Base-by-base conservation (phyloP, 2,329 filamentous ascomycete genomes). In the Thermochaetoides dissita region DNA sequence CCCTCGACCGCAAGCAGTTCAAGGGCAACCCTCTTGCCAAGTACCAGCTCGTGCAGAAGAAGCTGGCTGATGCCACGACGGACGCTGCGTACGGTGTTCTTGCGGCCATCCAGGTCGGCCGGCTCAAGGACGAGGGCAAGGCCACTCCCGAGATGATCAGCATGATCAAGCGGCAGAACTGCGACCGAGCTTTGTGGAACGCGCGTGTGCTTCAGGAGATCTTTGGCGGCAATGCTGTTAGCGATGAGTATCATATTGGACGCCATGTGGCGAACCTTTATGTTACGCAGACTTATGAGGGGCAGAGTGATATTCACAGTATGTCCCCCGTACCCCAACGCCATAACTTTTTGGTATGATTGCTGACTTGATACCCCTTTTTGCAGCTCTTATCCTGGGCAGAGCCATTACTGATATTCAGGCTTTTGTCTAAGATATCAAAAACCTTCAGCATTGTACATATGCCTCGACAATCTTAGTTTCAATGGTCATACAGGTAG, bases 1-100 rank as follows among this genome's bases (percentile, higher is more conserved):
- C 88, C n/a, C 66, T 98, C 39, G 88, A 95, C 62, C 74, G 91
- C 49, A 89, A 82, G 65, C 91, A 98, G 62, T 98, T 98, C 74
- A 94, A 93, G 67, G 79, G 79, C 39, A 96, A 96, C 62, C 88
- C 89, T 0, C 71, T 98, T 41, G 91, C 89, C 34, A 93, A 84
- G 61, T 98, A 98, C 59, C 91, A 98, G 67, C 77, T 98, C 10
- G 75, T 98, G 40, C 91, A 98, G 70, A 95, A 95, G 76, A 98
- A 98, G 69, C 70, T 98, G 48, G 83, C 89, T 1, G 91, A 98
- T 61, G 91, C 91, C 1, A 71, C 76, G 4, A 95, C 89, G 1
- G 91, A 98, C 60, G 86, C 84, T 2, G 82, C 88, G 1, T 96
- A 84, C 58, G 91, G 91, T 36, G 84, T 85, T n/a, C 66, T 94